Evolutionary conservation across 192 early-diverging fungal species (phyloP).

Genomic region (Coemansia sp.): DNA sequence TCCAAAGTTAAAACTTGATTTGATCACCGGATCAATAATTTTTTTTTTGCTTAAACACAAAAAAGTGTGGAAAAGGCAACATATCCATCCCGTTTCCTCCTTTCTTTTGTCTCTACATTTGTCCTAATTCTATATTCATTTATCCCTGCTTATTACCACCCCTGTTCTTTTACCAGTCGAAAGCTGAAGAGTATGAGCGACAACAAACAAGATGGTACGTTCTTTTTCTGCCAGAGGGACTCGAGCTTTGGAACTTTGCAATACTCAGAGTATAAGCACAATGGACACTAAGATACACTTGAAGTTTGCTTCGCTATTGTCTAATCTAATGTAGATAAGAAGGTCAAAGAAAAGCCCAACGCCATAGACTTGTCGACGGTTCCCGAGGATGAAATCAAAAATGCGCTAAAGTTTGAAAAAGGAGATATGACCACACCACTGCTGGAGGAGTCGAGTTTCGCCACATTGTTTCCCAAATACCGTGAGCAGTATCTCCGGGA

Average conservation of each 20-base stretch:
- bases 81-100: background rate
- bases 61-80: background rate
- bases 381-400: constrained; percentile 62
- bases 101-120: background rate
- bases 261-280: background rate
- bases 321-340: background rate
- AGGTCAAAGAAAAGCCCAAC: constrained; percentile 23
- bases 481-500: constrained; percentile 91
- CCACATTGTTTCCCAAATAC: constrained; percentile 98
- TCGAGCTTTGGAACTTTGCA: background rate
- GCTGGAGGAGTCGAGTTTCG: constrained; percentile 94
- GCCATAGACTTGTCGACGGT: constrained; percentile 35
- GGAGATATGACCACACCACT: constrained; percentile 73
- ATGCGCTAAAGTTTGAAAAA: constrained; percentile 81
- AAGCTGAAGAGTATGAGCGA: constrained; percentile 8
- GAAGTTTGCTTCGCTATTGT: background rate
- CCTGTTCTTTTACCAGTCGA: background rate
- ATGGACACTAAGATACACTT: background rate
- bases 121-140: background rate
- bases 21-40: background rate
- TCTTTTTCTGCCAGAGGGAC: background rate
- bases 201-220: constrained; percentile 13
- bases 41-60: background rate
- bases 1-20: background rate
- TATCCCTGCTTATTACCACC: background rate